These are phyloP conservation scores for Medicago ruthenica DNA, from an alignment of 306 rosid species.

Conservation along the genomic window DNA sequence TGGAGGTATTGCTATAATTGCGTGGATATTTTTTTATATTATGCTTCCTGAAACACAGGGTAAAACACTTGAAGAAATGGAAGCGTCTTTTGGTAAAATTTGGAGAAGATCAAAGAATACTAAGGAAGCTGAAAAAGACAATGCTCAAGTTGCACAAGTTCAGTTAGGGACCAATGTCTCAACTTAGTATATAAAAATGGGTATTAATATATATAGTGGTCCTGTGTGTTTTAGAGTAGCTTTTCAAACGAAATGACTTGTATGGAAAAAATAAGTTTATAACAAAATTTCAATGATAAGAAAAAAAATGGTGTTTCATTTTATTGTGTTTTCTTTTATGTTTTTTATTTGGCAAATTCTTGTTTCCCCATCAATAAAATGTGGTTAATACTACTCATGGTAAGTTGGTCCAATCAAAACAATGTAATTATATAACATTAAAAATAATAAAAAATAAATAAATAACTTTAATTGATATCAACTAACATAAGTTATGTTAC, in stretches of 20 bases:
- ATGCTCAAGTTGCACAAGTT: conserved; percentile 43
- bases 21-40: conserved; percentile 62
- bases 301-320: background rate
- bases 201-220: background rate
- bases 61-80: conserved; percentile 75
- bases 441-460: too few relatives aligned
- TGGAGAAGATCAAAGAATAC: conserved; percentile 6
- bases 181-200: conserved; percentile 32
- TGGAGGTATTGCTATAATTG: conserved; percentile 48
- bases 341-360: too few relatives aligned
- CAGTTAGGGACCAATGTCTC: conserved; percentile 45
- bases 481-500: too few relatives aligned
- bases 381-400: too few relatives aligned
- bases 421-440: too few relatives aligned
- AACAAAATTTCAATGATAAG: background rate
- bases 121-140: background rate
- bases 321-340: background rate
- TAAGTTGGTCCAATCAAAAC: too few relatives aligned
- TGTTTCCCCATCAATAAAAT: too few relatives aligned
- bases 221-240: background rate
- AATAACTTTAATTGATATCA: too few relatives aligned
- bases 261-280: background rate
- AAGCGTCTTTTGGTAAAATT: conserved; percentile 69
- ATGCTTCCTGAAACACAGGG: conserved; percentile 85
- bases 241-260: background rate